Conservation (phyloP, 306 rosid genomes). For the Erythrophleum fordii region DNA sequence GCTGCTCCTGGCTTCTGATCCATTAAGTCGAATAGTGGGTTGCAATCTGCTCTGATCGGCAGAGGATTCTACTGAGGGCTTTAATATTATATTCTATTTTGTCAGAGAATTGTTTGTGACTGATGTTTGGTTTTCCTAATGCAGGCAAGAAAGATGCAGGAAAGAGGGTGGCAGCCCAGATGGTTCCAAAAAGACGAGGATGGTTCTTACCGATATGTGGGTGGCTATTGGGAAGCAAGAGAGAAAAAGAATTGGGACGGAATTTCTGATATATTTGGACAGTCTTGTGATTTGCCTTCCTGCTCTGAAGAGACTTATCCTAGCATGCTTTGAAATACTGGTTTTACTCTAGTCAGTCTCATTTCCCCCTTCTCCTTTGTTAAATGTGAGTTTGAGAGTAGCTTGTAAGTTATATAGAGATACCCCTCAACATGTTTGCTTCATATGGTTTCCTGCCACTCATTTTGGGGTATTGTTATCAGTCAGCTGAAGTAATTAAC, state of each 20-base stretch:
- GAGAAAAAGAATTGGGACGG: constrained; percentile 75
- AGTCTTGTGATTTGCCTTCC: constrained; percentile 63
- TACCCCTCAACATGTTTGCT: constrained; percentile 4
- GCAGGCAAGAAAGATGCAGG: constrained; percentile 98
- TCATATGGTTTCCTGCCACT: constrained; percentile 21
- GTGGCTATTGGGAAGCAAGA: constrained; percentile 97
- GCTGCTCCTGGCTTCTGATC: constrained; percentile 8
- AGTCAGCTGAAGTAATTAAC: background rate
- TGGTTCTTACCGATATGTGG: constrained; percentile 78
- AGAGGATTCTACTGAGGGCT: background rate
- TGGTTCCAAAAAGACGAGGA: constrained; percentile 92
- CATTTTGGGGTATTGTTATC: constrained; percentile 25
- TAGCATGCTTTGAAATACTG: constrained; percentile 31
- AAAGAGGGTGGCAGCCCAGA: constrained; percentile 97
- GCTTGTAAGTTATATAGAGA: constrained; percentile 43
- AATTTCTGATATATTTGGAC: constrained; percentile 86
- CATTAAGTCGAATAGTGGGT: constrained; percentile 2
- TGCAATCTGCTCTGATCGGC: background rate
- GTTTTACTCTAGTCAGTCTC: constrained; percentile 12
- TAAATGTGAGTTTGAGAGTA: constrained; percentile 44
- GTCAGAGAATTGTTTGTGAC: background rate
- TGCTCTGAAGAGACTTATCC: constrained; percentile 62
- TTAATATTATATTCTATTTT: background rate
- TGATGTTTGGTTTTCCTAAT: constrained; percentile 19
- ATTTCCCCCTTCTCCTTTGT: constrained; percentile 23